Evolutionary conservation across 345 rosid species (phyloP), one percentile per base, ranked within the genome.

Genomic region (Passiflora organensis): DNA sequence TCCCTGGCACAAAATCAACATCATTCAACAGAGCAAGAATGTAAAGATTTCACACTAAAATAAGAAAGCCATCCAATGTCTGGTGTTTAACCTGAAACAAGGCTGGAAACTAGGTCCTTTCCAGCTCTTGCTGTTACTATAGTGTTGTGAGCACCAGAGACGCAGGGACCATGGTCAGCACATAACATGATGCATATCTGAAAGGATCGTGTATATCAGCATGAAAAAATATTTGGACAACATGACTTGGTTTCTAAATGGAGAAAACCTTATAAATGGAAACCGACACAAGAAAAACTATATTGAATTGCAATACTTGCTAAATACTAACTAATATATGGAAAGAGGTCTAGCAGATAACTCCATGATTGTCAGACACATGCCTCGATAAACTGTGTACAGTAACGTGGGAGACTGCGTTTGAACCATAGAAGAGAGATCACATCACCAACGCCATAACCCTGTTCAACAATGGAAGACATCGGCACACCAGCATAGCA

Each of bases 61-160:
- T n/a, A 60, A 48, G 10, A 12, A 13, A 64, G 56, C 18, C 13
- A 58, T 21, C 19, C 11, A 51, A 32, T 36, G 44, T 45, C 62
- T 6, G 10, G 34, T 25, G n/a, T 63, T 52, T 62, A n/a, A 84
- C 95, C 96, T 50, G 96, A 80, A 13, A 93, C 96, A 58, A 93
- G 94, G 68, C 99, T 81, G 48, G 99, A 93, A 60, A 93, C 96
- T 50, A 93, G 94, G 79, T 93, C 95, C 78, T 93, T 93, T 62
- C 99, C 99, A 51, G 99, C 99, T 67, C 94, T 89, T 48, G 99
- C 96, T 56, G 99, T 93, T 59, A 89, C 96, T 6, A 93, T 93
- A 54, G 89, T 74, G 78, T 89, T 89, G 86, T 88, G 96, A 39
- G 98, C 96, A 17, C 98, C 95, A 2, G 98, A 93, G 59, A 93